Conservation (phyloP, 257 asterid genomes). For the Fraxinus anomala region DNA sequence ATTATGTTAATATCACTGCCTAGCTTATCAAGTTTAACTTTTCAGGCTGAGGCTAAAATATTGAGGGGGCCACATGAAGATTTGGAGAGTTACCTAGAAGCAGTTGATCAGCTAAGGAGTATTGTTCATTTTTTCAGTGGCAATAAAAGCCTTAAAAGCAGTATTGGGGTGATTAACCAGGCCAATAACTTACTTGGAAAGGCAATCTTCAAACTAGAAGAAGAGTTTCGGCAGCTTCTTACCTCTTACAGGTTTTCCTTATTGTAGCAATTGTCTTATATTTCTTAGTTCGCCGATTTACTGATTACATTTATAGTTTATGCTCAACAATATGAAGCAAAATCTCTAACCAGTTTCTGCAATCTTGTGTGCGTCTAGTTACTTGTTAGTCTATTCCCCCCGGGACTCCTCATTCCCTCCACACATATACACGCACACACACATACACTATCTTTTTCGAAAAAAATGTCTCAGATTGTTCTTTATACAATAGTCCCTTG, state of each 20-base stretch:
- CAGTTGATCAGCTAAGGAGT: constrained; percentile 75
- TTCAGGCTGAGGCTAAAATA: constrained; percentile 93
- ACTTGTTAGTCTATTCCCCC: not conserved
- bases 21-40: constrained; percentile 23
- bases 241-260: constrained; percentile 62
- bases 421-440: not conserved
- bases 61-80: constrained; percentile 95
- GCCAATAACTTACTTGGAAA: constrained; percentile 65
- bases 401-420: not conserved
- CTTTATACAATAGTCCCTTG: not conserved
- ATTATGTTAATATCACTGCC: constrained; percentile 13
- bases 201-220: constrained; percentile 76
- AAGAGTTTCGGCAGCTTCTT: constrained; percentile 82
- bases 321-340: not conserved
- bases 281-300: constrained; percentile 5
- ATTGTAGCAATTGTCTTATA: constrained; percentile 9
- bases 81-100: constrained; percentile 85
- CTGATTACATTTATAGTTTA: not conserved
- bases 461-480: not conserved
- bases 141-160: constrained; percentile 61
- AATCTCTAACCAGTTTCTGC: constrained; percentile 1
- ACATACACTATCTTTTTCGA: not conserved
- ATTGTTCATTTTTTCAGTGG: constrained; percentile 61
- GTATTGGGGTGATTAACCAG: constrained; percentile 66
- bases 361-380: not conserved